A percentile compares a stretch with the other conserved stretches of the same genome.
phyloP scores from a whole-genome alignment of 1,139 yeast species.

The Suhomyces wounanorum region DNA sequence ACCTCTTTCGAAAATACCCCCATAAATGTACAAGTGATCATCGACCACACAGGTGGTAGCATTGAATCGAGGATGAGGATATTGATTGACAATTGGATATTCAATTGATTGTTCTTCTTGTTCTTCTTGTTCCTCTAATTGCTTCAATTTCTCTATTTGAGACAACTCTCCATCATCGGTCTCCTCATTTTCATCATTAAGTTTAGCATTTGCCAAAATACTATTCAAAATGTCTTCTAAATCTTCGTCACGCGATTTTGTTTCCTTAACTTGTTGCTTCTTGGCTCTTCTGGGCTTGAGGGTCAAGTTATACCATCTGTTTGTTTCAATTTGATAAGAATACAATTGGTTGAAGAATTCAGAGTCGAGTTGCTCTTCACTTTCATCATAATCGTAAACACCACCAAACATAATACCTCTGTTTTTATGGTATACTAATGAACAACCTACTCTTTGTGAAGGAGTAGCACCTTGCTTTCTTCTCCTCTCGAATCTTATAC shows the following conservation, averaged over 20 bases:
- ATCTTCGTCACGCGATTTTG: conserved; percentile 71
- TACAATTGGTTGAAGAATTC: conserved; percentile 79
- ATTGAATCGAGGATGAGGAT: conserved; percentile 91
- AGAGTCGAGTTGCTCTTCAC: conserved; percentile 88
- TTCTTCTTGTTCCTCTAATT: conserved; percentile 39
- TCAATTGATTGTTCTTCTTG: conserved; percentile 37
- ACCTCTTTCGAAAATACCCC: conserved; percentile 88
- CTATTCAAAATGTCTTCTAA: conserved; percentile 78
- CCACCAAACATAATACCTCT: conserved; percentile 96
- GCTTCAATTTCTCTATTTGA: conserved; percentile 42
- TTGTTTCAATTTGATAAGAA: conserved; percentile 81
- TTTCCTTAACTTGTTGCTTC: conserved; percentile 43
- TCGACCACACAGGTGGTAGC: conserved; percentile 84
- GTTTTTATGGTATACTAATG: conserved; percentile 85
- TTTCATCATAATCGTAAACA: conserved; percentile 91
- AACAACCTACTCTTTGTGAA: conserved; percentile 92
- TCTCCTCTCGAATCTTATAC: conserved; percentile 83
- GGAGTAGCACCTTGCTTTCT: conserved; percentile 89
- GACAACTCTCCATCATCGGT: conserved; percentile 45
- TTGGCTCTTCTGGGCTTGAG: conserved; percentile 65
- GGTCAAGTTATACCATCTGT: conserved; percentile 82
- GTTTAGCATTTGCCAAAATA: conserved; percentile 69
- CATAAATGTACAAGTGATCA: conserved; percentile 82
- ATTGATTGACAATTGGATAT: conserved; percentile 57
- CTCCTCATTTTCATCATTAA: conserved; percentile 60